Base-by-base conservation (phyloP, 331 rosid species). In the Quercus tomentella region DNA sequence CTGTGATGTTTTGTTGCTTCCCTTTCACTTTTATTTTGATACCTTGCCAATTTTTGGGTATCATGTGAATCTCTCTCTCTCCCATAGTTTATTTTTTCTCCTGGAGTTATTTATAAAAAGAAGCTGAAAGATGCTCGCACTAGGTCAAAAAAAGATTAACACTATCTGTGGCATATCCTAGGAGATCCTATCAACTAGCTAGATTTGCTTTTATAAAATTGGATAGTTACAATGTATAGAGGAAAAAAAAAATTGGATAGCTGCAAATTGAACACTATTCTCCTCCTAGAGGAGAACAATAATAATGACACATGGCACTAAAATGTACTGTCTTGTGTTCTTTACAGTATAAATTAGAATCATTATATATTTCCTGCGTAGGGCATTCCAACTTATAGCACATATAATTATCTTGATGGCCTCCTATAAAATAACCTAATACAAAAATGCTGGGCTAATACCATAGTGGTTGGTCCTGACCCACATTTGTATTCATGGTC, bases 11-110 rank as follows among this genome's bases (percentile, higher is more conserved):
- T 28, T 41, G 9, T 28, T 41, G 14, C 31, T 66, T 58, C 33
- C 23, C 31, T 73, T 35, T 28, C 71, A 61, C 82, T 84, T 49
- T 80, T 56, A 37, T 55, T 52, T 73, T 30, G 81, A 65, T 76
- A 20, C 70, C 60, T 57, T 60, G 21, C 3, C 18, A 22, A 17
- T 4, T 77, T 60, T 74, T 60, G 57, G 58, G 31, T 21, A 54
- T 54, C 77, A 72, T 77, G 70, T 65, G 73, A 7, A 23, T 4
- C 77, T 28, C 41, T 20, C 30, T 12, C 22, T 7, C 17, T 22
- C 26, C 6, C 52, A 62, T 17, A 45, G 9, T 33, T 41, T 41
- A 41, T 41, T 12, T 51, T 67, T 52, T 66, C 41, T 72, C 72
- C 49, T 49, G 72, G 57, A 28, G 9, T 14, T 31, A 33, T 20